These are phyloP conservation scores for Aspergillus unguis DNA, from an alignment of 2,329 filamentous ascomycete genomes.

Conservation along the genomic window DNA sequence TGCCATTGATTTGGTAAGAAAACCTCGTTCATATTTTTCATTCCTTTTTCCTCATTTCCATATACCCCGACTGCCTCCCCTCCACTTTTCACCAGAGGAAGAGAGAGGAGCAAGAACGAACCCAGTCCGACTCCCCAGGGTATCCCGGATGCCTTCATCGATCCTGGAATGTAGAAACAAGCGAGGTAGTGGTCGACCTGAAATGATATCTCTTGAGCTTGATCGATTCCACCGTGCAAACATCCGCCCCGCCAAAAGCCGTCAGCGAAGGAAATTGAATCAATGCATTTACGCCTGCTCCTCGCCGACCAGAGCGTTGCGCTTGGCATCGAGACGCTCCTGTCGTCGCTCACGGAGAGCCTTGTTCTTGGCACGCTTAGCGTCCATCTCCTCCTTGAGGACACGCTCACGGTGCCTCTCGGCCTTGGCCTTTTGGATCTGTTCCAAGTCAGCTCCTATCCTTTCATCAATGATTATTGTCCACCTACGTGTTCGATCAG, in stretches of 20 bases:
- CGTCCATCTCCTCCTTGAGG: slow-evolving; percentile 99
- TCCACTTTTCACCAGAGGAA: slow-evolving; percentile 14
- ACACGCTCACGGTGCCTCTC: slow-evolving; percentile 95
- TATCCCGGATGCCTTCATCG: slow-evolving; percentile 21
- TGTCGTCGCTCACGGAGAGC: slow-evolving; percentile 97
- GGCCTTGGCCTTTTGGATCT: slow-evolving; percentile 99
- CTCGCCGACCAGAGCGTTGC: slow-evolving; percentile 76
- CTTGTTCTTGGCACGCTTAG: slow-evolving; percentile 99
- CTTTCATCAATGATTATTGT: background rate
- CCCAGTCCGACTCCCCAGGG: slow-evolving; percentile 14
- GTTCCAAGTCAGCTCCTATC: slow-evolving; percentile 15
- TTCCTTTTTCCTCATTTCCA: slow-evolving; percentile 14
- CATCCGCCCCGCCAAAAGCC: slow-evolving; percentile 38
- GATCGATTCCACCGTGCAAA: slow-evolving; percentile 31
- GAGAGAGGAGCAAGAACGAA: slow-evolving; percentile 15
- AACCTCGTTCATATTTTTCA: slow-evolving; percentile 20
- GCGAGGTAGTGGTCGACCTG: slow-evolving; percentile 25
- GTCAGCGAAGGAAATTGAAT: slow-evolving; percentile 25
- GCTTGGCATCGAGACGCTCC: slow-evolving; percentile 89
- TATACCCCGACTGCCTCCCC: slow-evolving; percentile 8
- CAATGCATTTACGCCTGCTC: slow-evolving; percentile 46
- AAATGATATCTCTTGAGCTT: slow-evolving; percentile 24
- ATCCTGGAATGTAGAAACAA: slow-evolving; percentile 23
- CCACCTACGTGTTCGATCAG: slow-evolving; percentile 96
- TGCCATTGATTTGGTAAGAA: slow-evolving; percentile 27